Evolutionary conservation across 202 grass and related monocot genomes (phyloP).

Genomic region (Panicum virgatum): DNA sequence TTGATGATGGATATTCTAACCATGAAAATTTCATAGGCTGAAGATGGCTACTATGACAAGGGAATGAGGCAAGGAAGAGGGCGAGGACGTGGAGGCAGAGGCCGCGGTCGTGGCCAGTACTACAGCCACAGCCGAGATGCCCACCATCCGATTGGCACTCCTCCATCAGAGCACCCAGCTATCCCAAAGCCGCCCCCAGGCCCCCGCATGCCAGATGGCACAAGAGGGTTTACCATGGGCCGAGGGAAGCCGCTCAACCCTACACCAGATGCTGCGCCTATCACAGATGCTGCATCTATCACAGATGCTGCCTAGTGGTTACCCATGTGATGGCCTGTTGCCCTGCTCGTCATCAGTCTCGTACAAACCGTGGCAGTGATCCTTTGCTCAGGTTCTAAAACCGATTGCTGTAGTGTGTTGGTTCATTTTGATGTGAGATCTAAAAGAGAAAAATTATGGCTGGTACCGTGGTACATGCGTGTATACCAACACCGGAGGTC

Average conservation of each 20-base stretch:
- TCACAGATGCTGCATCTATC: not conserved
- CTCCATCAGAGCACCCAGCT: slow-evolving; percentile 53
- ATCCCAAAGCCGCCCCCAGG: slow-evolving; percentile 68
- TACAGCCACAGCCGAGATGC: slow-evolving; percentile 34
- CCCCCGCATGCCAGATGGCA: slow-evolving; percentile 93
- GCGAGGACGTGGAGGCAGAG: slow-evolving; percentile 53
- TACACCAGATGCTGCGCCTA: not conserved
- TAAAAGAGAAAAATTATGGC: not conserved
- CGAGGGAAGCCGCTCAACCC: slow-evolving; percentile 60
- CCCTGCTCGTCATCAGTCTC: not conserved
- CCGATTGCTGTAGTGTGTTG: not conserved
- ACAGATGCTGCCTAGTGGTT: slow-evolving; percentile 27
- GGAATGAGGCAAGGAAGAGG: slow-evolving; percentile 48
- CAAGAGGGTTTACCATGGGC: slow-evolving; percentile 82
- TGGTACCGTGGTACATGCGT: slow-evolving; percentile 35
- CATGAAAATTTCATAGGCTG: slow-evolving; percentile 20
- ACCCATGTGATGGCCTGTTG: not conserved
- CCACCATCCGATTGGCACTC: slow-evolving; percentile 47
- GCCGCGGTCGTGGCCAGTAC: slow-evolving; percentile 52
- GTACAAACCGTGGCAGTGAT: not conserved
- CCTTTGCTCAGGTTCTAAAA: slow-evolving; percentile 8
- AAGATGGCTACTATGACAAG: slow-evolving; percentile 57
- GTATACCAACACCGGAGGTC: slow-evolving; percentile 12
- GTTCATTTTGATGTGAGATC: slow-evolving; percentile 40
- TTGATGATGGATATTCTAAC: not conserved